These are phyloP conservation scores for Zangia roseola DNA, from an alignment of 768 basidiomycete species.

Conservation along the genomic window DNA sequence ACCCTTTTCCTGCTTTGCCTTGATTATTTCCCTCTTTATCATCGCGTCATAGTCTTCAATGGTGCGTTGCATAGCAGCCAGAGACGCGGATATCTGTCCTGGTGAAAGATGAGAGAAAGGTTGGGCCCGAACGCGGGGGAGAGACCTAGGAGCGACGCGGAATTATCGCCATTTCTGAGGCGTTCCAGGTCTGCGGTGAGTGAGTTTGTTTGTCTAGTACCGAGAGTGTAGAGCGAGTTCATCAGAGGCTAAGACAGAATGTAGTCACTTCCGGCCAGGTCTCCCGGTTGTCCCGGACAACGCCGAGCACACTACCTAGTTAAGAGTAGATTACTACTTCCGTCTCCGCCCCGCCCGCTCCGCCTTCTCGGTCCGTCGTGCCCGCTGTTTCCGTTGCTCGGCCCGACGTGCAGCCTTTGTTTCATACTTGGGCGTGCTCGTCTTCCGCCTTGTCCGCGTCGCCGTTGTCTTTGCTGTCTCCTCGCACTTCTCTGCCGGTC, in stretches of 20 bases:
- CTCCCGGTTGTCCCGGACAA: constrained; percentile 5
- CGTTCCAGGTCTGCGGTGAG: constrained; percentile 85
- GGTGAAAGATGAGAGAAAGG: constrained; percentile 24
- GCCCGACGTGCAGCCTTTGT: constrained; percentile 63
- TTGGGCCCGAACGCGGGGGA: background rate
- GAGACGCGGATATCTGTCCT: constrained; percentile 98
- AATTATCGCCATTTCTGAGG: constrained; percentile 76
- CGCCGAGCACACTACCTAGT: background rate
- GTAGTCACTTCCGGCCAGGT: constrained; percentile 9
- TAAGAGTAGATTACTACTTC: constrained; percentile 24
- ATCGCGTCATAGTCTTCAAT: constrained; percentile 97
- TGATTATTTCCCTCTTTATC: constrained; percentile 95
- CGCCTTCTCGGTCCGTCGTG: constrained; percentile 68
- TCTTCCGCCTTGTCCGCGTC: constrained; percentile 24
- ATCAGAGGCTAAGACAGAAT: constrained; percentile 41
- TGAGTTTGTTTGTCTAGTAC: constrained; percentile 87
- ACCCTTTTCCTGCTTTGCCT: constrained; percentile 95
- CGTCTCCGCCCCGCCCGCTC: constrained; percentile 68
- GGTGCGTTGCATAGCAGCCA: constrained; percentile 91
- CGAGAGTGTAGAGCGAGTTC: constrained; percentile 95
- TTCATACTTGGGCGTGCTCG: constrained; percentile 55
- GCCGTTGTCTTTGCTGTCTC: constrained; percentile 13
- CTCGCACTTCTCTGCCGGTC: constrained; percentile 16
- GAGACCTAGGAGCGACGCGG: constrained; percentile 81
- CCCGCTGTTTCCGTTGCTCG: constrained; percentile 61